A percentile compares a stretch with the other conserved stretches of the same genome.
phyloP scores from a whole-genome alignment of 2,329 filamentous ascomycete genomes.

The Aspergillus sp. region DNA sequence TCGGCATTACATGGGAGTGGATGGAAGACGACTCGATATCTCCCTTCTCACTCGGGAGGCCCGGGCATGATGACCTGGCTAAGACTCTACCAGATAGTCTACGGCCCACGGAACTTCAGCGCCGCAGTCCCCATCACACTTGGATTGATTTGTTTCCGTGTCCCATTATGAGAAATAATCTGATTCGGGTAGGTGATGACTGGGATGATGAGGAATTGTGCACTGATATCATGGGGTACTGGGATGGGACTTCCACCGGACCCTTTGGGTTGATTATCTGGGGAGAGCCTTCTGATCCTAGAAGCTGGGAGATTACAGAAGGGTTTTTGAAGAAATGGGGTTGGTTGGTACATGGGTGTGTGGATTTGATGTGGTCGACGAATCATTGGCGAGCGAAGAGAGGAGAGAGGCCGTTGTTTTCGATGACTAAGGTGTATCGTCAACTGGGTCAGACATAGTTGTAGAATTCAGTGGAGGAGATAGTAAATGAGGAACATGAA shows the following conservation, averaged over 20 bases:
- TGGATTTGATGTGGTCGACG: slow-evolving; percentile 8
- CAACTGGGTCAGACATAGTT: too few species aligned
- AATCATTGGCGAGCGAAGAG: slow-evolving; percentile 10
- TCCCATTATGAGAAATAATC: slow-evolving; percentile 42
- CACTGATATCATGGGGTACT: slow-evolving; percentile 35
- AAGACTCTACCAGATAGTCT: slow-evolving; percentile 26
- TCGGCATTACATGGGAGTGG: slow-evolving; percentile 9
- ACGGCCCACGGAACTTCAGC: slow-evolving; percentile 42
- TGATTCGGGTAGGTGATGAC: slow-evolving; percentile 30
- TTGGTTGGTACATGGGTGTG: slow-evolving; percentile 3
- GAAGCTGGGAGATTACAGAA: slow-evolving; percentile 49
- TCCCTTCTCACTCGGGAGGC: slow-evolving; percentile 17
- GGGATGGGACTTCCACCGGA: slow-evolving; percentile 17
- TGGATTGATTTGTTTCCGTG: slow-evolving; percentile 33
- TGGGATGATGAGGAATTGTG: slow-evolving; percentile 40
- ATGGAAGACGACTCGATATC: slow-evolving; percentile 29
- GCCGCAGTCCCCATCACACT: slow-evolving; percentile 41
- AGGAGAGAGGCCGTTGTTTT: slow-evolving; percentile 1
- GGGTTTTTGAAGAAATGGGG: slow-evolving; percentile 48
- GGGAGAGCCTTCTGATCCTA: slow-evolving; percentile 46
- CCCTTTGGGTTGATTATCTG: slow-evolving; percentile 43
- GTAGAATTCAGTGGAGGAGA: too few species aligned
- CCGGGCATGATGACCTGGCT: not conserved
- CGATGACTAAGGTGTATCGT: too few species aligned
- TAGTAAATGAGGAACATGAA: too few species aligned